A percentile compares a stretch with the other conserved stretches of the same genome.
These are phyloP conservation scores for Penicillium cosmopolitanum DNA, from an alignment of 495 filamentous ascomycete genomes.

Conservation along the genomic window DNA sequence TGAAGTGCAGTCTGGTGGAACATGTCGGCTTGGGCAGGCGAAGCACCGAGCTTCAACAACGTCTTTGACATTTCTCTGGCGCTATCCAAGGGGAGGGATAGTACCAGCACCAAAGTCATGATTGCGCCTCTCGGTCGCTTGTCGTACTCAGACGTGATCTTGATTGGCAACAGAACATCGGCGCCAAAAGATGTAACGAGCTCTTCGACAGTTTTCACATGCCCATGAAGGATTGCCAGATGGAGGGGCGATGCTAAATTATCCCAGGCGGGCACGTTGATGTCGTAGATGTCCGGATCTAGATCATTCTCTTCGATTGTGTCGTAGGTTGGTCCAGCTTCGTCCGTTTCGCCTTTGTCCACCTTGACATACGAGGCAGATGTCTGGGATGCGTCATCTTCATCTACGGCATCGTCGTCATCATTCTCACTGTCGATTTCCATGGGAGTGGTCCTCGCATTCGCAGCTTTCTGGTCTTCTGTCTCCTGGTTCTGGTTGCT, in stretches of 20 bases:
- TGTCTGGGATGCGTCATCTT: constrained; percentile 40
- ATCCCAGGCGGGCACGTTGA: constrained; percentile 78
- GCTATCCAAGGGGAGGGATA: constrained; percentile 57
- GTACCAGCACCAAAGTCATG: constrained; percentile 64
- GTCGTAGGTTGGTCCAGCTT: constrained; percentile 34
- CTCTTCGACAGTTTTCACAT: constrained; percentile 65
- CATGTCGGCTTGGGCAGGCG: constrained; percentile 70
- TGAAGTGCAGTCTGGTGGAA: constrained; percentile 63
- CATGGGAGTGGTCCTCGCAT: neutral
- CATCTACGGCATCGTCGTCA: constrained; percentile 23
- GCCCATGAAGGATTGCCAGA: constrained; percentile 73
- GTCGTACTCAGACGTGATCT: constrained; percentile 51
- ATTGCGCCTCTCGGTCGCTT: constrained; percentile 58
- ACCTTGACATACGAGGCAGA: constrained; percentile 74
- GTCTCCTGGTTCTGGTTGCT: constrained; percentile 60
- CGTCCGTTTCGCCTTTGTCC: constrained; percentile 38
- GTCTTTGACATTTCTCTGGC: constrained; percentile 61
- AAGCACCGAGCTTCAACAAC: constrained; percentile 71
- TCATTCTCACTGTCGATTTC: neutral
- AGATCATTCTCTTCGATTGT: constrained; percentile 56
- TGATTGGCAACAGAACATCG: constrained; percentile 72
- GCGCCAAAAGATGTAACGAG: constrained; percentile 75
- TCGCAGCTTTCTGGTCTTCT: neutral
- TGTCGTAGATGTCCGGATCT: constrained; percentile 77
- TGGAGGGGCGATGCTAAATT: constrained; percentile 70